Percentiles rank a stretch among this genome's conserved stretches.
phyloP scores from a whole-genome alignment of 345 rosid species.

The Boechera divaricarpa region DNA sequence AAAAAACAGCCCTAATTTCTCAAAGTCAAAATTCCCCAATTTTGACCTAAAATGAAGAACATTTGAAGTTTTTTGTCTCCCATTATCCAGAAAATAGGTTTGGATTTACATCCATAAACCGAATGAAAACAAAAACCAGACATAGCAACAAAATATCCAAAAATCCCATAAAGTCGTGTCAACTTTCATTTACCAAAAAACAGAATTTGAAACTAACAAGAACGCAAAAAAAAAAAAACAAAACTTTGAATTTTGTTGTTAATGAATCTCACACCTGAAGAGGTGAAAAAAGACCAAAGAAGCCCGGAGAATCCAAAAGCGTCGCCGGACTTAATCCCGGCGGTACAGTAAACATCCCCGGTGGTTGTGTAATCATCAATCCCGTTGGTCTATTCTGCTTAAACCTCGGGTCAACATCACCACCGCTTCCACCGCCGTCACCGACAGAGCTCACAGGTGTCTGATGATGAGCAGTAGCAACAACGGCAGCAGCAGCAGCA shows the following conservation, averaged over 20 bases:
- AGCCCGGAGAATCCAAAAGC: constrained; percentile 71
- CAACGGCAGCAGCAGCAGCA: constrained; percentile 42
- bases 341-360: constrained; percentile 57
- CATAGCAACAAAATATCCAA: constrained; percentile 5
- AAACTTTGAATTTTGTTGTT: neutral
- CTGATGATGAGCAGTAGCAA: constrained; percentile 40
- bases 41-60: constrained; percentile 34
- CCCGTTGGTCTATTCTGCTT: constrained; percentile 57
- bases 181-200: constrained; percentile 37
- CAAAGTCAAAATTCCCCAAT: constrained; percentile 3
- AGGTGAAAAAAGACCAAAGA: constrained; percentile 70
- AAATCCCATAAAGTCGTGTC: constrained; percentile 6
- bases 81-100: neutral
- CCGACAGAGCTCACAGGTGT: constrained; percentile 35
- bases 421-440: constrained; percentile 34
- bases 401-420: constrained; percentile 50
- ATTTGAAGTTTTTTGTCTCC: neutral
- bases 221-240: neutral
- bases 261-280: constrained; percentile 52
- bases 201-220: constrained; percentile 7
- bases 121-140: constrained; percentile 7
- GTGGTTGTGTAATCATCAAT: constrained; percentile 53
- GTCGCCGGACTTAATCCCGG: constrained; percentile 60
- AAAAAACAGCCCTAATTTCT: neutral
- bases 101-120: constrained; percentile 20